phyloP scores from a whole-genome alignment of 73 alveolate species.

The Paramecium primaurelia region DNA sequence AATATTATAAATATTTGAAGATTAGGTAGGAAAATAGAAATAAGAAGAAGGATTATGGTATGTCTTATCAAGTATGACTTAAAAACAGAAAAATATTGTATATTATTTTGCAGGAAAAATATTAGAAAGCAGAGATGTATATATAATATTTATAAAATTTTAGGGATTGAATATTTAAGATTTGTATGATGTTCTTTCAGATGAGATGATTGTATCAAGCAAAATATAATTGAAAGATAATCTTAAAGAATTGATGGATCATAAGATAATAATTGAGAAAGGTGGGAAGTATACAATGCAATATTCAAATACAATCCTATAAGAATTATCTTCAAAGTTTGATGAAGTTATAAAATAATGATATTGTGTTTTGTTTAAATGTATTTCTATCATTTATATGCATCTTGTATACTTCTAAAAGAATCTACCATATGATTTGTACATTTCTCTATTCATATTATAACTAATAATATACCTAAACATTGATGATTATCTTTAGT shows the following conservation, averaged over 20 bases:
- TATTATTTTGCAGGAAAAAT: neutral
- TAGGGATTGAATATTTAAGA: slow-evolving; percentile 1
- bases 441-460: neutral
- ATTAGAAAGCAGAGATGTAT: neutral
- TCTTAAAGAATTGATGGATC: slow-evolving; percentile 9
- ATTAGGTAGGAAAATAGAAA: neutral
- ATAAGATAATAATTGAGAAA: neutral
- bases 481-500: neutral
- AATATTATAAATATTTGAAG: neutral
- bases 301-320: neutral
- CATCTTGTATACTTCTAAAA: neutral
- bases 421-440: neutral
- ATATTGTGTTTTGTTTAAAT: neutral
- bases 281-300: neutral
- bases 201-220: slow-evolving; percentile 27
- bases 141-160: neutral
- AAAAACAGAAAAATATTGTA: neutral
- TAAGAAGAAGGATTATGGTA: slow-evolving; percentile 35
- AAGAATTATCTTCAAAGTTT: neutral
- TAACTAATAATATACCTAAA: neutral
- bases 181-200: neutral
- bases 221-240: neutral
- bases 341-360: neutral
- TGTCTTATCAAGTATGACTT: neutral
- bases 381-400: neutral